Conservation (phyloP, 2,329 filamentous ascomycete genomes). For the Penicillium sp. region DNA sequence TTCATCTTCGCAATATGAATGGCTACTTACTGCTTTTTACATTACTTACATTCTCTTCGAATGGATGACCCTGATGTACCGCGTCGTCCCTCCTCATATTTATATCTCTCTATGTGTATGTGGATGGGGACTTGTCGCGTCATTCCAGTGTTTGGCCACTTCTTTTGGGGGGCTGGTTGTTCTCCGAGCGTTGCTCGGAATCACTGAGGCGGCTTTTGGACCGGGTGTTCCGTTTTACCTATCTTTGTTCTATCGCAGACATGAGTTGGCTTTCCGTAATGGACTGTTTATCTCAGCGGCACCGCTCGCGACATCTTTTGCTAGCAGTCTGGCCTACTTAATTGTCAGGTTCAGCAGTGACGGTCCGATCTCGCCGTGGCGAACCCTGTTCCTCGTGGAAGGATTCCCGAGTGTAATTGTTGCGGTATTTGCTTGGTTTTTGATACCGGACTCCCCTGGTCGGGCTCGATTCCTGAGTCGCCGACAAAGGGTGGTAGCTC, state of each 20-base stretch:
- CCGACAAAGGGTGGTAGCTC: conserved; percentile 67
- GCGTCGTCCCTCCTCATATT: conserved; percentile 58
- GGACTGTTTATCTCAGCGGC: conserved; percentile 81
- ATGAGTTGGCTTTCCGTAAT: conserved; percentile 79
- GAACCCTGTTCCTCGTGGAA: conserved; percentile 79
- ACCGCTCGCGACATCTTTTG: conserved; percentile 63
- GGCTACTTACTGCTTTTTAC: conserved; percentile 63
- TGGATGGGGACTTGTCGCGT: conserved; percentile 76
- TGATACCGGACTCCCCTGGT: conserved; percentile 73
- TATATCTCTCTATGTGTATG: conserved; percentile 63
- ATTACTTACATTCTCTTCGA: conserved; percentile 64
- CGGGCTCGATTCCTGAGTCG: conserved; percentile 62
- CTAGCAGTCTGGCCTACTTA: conserved; percentile 71
- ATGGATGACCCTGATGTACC: conserved; percentile 65
- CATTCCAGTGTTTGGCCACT: conserved; percentile 65
- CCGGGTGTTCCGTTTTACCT: conserved; percentile 64
- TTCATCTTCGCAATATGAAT: conserved; percentile 58
- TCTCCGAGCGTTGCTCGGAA: conserved; percentile 48
- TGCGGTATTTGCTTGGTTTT: conserved; percentile 68
- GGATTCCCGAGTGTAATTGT: conserved; percentile 79
- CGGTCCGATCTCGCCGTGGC: conserved; percentile 74
- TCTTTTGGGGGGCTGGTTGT: conserved; percentile 58
- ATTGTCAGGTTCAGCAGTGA: conserved; percentile 67
- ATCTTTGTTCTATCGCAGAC: conserved; percentile 60
- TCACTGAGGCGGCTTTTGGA: conserved; percentile 61